phyloP scores from a whole-genome alignment of 1,139 yeast genomes.

The Lodderomyces oxycetoniae region DNA sequence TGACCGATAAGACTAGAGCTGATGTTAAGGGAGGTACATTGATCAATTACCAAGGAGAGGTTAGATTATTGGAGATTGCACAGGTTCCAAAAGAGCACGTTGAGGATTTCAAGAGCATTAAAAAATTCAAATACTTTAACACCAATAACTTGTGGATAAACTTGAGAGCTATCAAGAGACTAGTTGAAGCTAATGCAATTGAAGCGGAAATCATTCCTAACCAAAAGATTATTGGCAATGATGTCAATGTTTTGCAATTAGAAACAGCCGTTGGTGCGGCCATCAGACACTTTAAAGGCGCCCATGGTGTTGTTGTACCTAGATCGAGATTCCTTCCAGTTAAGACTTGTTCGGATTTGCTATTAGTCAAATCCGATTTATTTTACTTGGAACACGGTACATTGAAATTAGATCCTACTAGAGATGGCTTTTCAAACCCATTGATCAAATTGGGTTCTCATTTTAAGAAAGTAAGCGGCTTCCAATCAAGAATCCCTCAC shows the following conservation, averaged over 20 bases:
- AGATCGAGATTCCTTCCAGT: conserved; percentile 97
- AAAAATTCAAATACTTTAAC: conserved; percentile 96
- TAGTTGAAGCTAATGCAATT: conserved; percentile 79
- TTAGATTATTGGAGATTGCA: conserved; percentile 92
- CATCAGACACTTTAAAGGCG: conserved; percentile 89
- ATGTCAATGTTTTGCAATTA: conserved; percentile 83
- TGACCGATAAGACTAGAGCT: conserved; percentile 97
- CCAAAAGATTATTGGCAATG: conserved; percentile 74
- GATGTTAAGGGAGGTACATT: conserved; percentile 99
- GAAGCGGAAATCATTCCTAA: conserved; percentile 95
- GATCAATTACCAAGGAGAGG: conserved; percentile 92
- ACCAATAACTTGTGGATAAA: conserved; percentile 98
- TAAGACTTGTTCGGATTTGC: conserved; percentile 91
- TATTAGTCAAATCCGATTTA: conserved; percentile 93
- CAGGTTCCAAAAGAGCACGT: conserved; percentile 99
- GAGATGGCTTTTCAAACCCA: conserved; percentile 88
- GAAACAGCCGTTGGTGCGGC: conserved; percentile 99
- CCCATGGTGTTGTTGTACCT: conserved; percentile 98
- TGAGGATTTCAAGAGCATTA: conserved; percentile 96
- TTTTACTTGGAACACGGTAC: conserved; percentile 92
- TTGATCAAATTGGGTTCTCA: conserved; percentile 94
- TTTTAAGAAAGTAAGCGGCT: conserved; percentile 90
- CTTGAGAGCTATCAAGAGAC: conserved; percentile 86
- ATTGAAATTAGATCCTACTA: conserved; percentile 71
- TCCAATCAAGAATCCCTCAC: conserved; percentile 86